Conservation (phyloP, 768 basidiomycete species). For the Hysterangium stoloniferum region DNA sequence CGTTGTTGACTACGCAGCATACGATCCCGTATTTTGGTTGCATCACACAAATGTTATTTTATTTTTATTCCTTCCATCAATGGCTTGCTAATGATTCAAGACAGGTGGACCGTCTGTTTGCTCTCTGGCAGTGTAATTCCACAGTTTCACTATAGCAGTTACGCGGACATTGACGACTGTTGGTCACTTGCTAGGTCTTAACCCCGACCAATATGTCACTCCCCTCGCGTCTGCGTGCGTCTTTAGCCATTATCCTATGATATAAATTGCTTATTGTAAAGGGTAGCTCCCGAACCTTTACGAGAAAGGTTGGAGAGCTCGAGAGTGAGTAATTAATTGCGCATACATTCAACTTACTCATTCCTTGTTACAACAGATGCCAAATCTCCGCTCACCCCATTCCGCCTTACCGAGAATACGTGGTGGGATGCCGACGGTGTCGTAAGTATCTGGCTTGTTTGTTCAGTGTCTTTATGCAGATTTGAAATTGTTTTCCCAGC, state of each 20-base stretch:
- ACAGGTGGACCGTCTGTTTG: constrained; percentile 48
- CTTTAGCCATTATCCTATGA: constrained; percentile 18
- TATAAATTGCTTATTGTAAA: too few relatives aligned
- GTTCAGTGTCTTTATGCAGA: not conserved
- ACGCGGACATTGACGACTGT: too few relatives aligned
- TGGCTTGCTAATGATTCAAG: not conserved
- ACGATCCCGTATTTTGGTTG: constrained; percentile 48
- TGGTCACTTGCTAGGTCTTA: constrained; percentile 26
- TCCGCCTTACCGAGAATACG: constrained; percentile 31
- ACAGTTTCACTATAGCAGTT: too few relatives aligned
- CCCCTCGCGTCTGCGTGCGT: constrained; percentile 15
- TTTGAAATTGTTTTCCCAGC: not conserved
- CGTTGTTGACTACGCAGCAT: constrained; percentile 25
- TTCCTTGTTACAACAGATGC: not conserved
- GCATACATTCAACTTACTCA: constrained; percentile 13
- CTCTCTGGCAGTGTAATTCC: constrained; percentile 33
- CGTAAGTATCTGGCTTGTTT: constrained; percentile 1
- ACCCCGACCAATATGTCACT: constrained; percentile 34
- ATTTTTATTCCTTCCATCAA: not conserved
- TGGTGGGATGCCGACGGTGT: constrained; percentile 34
- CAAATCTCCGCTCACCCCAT: constrained; percentile 36
- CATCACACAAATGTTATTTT: constrained; percentile 30
- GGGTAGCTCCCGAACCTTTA: constrained; percentile 27
- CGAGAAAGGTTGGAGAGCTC: constrained; percentile 20
- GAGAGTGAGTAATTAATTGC: constrained; percentile 25